Conservation (phyloP, 2,329 filamentous ascomycete species). For the Trichophyton schoenleinii region DNA sequence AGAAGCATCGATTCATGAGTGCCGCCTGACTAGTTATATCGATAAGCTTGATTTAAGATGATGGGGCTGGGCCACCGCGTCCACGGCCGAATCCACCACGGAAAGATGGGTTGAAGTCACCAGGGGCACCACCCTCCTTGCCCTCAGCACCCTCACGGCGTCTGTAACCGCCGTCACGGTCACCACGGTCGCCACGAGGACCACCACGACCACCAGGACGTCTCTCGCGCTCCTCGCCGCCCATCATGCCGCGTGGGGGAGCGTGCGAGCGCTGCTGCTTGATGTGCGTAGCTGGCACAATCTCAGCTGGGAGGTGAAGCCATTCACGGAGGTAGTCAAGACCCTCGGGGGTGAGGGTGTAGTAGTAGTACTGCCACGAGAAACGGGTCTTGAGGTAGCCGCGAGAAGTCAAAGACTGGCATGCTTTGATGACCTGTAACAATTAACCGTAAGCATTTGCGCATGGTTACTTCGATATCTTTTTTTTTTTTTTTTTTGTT, state of each 20-base stretch:
- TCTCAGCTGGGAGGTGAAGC: slow-evolving; percentile 98
- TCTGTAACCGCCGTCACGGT: slow-evolving; percentile 60
- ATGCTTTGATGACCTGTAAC: slow-evolving; percentile 77
- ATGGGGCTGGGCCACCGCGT: slow-evolving; percentile 47
- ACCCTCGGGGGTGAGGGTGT: slow-evolving; percentile 98
- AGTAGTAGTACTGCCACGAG: slow-evolving; percentile 99
- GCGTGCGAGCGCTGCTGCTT: slow-evolving; percentile 99
- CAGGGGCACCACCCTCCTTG: slow-evolving; percentile 85
- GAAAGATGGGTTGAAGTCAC: slow-evolving; percentile 87
- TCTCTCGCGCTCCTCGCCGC: slow-evolving; percentile 68
- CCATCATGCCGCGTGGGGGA: slow-evolving; percentile 97
- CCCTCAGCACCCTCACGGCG: slow-evolving; percentile 73
- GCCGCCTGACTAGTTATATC: background rate
- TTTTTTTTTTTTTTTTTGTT: background rate
- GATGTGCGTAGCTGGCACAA: slow-evolving; percentile 98
- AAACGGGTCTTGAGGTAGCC: slow-evolving; percentile 99
- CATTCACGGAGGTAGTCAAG: slow-evolving; percentile 99
- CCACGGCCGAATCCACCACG: slow-evolving; percentile 84
- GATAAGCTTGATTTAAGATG: slow-evolving; percentile 17
- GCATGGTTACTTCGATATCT: background rate
- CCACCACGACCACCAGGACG: slow-evolving; percentile 75
- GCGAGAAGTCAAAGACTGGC: slow-evolving; percentile 94
- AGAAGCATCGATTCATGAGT: background rate
- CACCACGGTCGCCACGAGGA: slow-evolving; percentile 47
- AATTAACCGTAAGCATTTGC: slow-evolving; percentile 5